Conservation (phyloP, 371 early-diverging fungal genomes). For the Apophysomyces trapeziformis region DNA sequence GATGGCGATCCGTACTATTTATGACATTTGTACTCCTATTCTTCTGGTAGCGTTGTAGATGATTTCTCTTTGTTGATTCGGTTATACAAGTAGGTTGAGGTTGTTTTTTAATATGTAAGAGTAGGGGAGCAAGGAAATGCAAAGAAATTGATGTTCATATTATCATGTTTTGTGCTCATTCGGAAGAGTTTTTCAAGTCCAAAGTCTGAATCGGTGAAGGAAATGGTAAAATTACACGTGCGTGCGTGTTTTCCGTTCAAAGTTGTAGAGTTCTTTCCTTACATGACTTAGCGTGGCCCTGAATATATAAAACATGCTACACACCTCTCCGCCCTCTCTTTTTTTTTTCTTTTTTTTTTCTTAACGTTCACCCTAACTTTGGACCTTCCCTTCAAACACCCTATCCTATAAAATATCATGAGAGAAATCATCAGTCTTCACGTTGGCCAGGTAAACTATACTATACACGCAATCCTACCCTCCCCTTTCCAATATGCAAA, state of each 20-base stretch:
- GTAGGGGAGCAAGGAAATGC: too few species aligned
- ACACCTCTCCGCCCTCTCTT: slow-evolving; percentile 14
- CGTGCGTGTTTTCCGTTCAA: slow-evolving; percentile 2
- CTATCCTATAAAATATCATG: slow-evolving; percentile 59
- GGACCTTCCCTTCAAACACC: slow-evolving; percentile 17
- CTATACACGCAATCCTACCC: neutral
- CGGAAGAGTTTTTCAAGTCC: neutral
- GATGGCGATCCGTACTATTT: too few species aligned
- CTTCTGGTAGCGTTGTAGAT: too few species aligned
- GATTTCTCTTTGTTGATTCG: too few species aligned
- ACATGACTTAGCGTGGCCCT: slow-evolving; percentile 7
- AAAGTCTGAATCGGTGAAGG: slow-evolving; percentile 6
- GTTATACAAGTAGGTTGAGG: too few species aligned
- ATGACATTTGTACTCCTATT: too few species aligned
- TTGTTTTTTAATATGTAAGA: too few species aligned
- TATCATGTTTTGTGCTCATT: too few species aligned
- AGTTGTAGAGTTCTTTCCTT: slow-evolving; percentile 4
- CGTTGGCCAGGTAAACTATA: slow-evolving; percentile 14
- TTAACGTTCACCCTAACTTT: slow-evolving; percentile 28
- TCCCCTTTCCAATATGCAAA: neutral
- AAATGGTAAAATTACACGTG: slow-evolving; percentile 6
- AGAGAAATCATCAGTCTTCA: slow-evolving; percentile 76
- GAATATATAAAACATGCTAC: neutral
- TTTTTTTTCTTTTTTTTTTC: slow-evolving; percentile 22
- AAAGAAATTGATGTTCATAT: too few species aligned